Conservation (phyloP, 495 filamentous ascomycete species). For the Rostrohypoxylon terebratum region DNA sequence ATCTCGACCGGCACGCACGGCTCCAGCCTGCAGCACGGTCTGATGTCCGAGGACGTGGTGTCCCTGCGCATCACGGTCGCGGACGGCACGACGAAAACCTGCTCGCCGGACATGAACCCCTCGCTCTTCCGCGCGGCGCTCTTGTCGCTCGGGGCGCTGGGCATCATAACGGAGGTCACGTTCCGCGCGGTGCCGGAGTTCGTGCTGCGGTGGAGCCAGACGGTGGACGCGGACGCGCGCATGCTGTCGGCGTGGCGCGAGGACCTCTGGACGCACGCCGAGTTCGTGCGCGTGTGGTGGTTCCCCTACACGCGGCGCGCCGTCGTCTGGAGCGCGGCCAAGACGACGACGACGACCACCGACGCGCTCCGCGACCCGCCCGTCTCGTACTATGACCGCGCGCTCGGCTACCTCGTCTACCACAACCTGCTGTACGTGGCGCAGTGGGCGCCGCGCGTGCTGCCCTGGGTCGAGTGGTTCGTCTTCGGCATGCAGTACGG, state of each 20-base stretch:
- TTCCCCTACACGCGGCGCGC: slow-evolving; percentile 88
- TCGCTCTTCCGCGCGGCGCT: slow-evolving; percentile 90
- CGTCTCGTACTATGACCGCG: slow-evolving; percentile 79
- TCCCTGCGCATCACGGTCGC: slow-evolving; percentile 83
- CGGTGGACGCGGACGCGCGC: slow-evolving; percentile 71
- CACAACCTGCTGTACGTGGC: slow-evolving; percentile 85
- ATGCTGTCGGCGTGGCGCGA: slow-evolving; percentile 79
- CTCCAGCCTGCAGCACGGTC: slow-evolving; percentile 82
- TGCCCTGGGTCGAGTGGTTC: slow-evolving; percentile 91
- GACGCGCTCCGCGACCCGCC: slow-evolving; percentile 53
- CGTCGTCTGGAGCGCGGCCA: slow-evolving; percentile 84
- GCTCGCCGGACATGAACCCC: slow-evolving; percentile 75
- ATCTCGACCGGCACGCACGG: slow-evolving; percentile 95
- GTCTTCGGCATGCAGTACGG: slow-evolving; percentile 97
- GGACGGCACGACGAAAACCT: slow-evolving; percentile 79
- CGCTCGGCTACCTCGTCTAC: slow-evolving; percentile 86
- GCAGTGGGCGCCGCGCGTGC: slow-evolving; percentile 79
- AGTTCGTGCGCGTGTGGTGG: slow-evolving; percentile 98
- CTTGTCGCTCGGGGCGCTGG: slow-evolving; percentile 87
- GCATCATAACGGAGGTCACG: slow-evolving; percentile 89
- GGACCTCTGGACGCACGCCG: slow-evolving; percentile 81
- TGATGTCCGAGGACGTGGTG: slow-evolving; percentile 80
- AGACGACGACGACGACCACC: slow-evolving; percentile 77
- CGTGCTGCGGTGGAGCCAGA: slow-evolving; percentile 87
- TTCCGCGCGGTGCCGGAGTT: slow-evolving; percentile 81